phyloP scores from a whole-genome alignment of 1,139 yeast species.

The Scheffersomyces cryptocercus region DNA sequence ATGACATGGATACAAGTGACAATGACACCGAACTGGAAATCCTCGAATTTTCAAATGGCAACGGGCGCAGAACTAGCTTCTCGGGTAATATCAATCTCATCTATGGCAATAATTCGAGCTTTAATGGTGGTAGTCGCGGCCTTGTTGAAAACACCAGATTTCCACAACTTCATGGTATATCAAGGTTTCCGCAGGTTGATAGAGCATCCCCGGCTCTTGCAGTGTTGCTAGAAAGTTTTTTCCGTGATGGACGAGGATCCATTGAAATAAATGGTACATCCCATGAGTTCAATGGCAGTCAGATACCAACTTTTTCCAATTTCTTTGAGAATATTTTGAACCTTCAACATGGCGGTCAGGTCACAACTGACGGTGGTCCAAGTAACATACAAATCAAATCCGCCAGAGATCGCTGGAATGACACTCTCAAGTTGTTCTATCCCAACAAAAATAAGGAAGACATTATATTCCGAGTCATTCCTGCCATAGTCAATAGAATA shows the following conservation, averaged over 20 bases:
- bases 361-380: constrained; percentile 11
- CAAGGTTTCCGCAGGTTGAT: constrained; percentile 6
- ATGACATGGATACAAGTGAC: not conserved
- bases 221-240: constrained; percentile 12
- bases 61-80: too few relatives aligned
- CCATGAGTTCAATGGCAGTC: not conserved
- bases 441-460: constrained; percentile 38
- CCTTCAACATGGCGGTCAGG: constrained; percentile 2
- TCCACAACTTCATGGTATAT: not conserved
- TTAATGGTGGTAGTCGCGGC: not conserved
- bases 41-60: not conserved
- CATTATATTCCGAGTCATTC: constrained; percentile 45
- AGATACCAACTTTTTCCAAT: not conserved
- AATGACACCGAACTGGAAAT: not conserved
- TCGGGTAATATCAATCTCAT: too few relatives aligned
- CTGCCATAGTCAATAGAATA: constrained; percentile 53
- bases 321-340: not conserved
- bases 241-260: constrained; percentile 12
- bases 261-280: constrained; percentile 1
- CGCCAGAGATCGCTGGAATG: constrained; percentile 71
- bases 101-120: not conserved
- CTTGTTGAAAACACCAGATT: not conserved
- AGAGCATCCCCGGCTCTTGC: constrained; percentile 9
- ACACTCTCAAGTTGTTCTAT: constrained; percentile 52
- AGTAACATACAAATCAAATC: constrained; percentile 47